Conservation (phyloP, 257 asterid genomes). For the Gentiana straminea region DNA sequence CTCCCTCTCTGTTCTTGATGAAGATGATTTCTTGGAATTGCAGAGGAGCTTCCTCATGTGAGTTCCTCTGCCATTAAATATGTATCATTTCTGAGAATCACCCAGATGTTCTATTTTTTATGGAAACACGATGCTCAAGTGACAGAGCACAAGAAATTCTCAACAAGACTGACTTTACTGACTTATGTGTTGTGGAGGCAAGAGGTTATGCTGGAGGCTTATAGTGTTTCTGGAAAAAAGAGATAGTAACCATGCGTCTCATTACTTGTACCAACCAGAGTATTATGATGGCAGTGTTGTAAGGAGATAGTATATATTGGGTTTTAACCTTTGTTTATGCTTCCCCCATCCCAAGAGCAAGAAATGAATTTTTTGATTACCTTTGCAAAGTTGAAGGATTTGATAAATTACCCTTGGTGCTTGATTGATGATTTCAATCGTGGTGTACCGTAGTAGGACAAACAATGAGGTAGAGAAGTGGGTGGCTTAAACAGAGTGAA, state of each 20-base stretch:
- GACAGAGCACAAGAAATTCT: neutral
- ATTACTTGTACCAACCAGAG: neutral
- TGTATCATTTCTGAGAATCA: too few relatives aligned
- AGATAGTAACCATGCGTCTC: neutral
- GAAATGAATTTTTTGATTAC: too few relatives aligned
- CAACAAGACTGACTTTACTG: neutral
- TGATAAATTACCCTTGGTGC: neutral
- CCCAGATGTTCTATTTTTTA: neutral
- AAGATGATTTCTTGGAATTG: too few relatives aligned
- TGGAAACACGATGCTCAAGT: neutral
- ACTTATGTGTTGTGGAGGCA: too few relatives aligned
- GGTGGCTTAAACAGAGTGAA: too few relatives aligned
- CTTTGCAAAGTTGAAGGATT: neutral
- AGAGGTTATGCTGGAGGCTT: neutral
- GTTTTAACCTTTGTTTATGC: too few relatives aligned
- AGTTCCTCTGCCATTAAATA: neutral
- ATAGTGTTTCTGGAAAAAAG: neutral
- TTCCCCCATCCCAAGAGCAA: too few relatives aligned
- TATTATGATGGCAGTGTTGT: neutral
- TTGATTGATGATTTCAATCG: neutral
- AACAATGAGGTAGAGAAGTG: neutral
- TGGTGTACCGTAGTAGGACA: neutral
- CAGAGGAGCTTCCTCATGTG: neutral
- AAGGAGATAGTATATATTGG: neutral
- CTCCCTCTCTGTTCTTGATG: too few relatives aligned